Evolutionary conservation across 768 basidiomycete species (phyloP), one percentile per base, ranked within the genome.

Genomic region (Psilocybe sp.): DNA sequence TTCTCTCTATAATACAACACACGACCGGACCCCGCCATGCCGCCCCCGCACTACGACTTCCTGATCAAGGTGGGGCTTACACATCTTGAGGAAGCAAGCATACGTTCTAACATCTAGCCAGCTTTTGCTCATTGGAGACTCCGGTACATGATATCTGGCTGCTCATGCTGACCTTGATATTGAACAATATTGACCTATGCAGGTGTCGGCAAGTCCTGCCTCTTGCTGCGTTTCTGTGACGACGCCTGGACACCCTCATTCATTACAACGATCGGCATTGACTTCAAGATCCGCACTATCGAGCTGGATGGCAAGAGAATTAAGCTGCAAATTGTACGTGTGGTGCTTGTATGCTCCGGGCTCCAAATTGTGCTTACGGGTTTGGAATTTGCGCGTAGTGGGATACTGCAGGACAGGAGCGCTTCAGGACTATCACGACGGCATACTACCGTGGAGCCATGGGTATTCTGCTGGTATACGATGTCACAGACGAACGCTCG

Each of bases 231-330:
- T 57, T 99, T 99, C 83, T 98, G 94, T 67, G 97, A 98, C 76
- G 97, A 99, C 71, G 91, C 95, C 56, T 99, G 95, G 94, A 98
- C 97, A 32, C 95, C 95, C 42, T 94, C 91, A 39, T 98, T 98
- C 77, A 98, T 98, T 72, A 98, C 95, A 50, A 99, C 97, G 50
- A 99, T 99, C 69, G 97, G 96, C 51, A 95, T 98, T 59, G 94
- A 97, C 82, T 97, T 97, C 80, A 96, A 95, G 86, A 98, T 98
- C 71, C 86, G 96, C 32, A 98, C 95, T 45, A 98, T 98, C 66
- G 95, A 98, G 69, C 80, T 98, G 44, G 96, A 98, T 60, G 96
- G 96, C 36, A 98, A 98, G 75, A 84, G 92, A 40, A 94, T 98
- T 68, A 98, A 98, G 73, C 81, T 98, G n/a, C 96, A 98, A 71